Evolutionary conservation across 441 rosid genomes (phyloP).

Genomic region (Isatis lusitanica): DNA sequence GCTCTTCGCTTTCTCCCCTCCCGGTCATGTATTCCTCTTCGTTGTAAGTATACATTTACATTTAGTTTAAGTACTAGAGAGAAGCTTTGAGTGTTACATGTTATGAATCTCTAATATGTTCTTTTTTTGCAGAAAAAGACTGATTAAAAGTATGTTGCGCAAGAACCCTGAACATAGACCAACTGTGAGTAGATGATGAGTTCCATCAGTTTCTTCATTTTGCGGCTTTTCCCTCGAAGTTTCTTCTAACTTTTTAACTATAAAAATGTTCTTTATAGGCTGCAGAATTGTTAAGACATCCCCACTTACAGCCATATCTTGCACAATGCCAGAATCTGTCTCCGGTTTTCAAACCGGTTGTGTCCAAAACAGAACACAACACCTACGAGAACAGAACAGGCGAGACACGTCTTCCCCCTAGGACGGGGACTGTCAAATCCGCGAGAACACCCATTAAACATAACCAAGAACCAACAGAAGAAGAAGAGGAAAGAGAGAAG

Average conservation of each 20-base stretch:
- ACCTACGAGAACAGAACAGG: conserved; percentile 52
- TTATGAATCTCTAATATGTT: neutral
- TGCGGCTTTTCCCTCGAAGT: neutral
- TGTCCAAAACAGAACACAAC: conserved; percentile 60
- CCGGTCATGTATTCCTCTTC: conserved; percentile 85
- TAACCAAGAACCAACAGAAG: conserved; percentile 8
- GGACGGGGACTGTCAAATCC: conserved; percentile 34
- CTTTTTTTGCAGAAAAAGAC: conserved; percentile 67
- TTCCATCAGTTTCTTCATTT: conserved; percentile 3
- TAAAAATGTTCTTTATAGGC: conserved; percentile 49
- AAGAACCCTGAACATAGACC: conserved; percentile 97
- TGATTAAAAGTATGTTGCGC: conserved; percentile 91
- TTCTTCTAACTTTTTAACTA: conserved; percentile 19
- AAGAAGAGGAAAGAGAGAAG: conserved; percentile 46
- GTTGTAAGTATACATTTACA: conserved; percentile 53
- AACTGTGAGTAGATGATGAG: conserved; percentile 54
- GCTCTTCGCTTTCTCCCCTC: conserved; percentile 86
- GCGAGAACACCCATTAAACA: conserved; percentile 36
- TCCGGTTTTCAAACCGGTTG: conserved; percentile 72
- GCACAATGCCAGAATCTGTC: conserved; percentile 66
- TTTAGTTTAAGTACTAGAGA: neutral
- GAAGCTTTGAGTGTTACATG: neutral
- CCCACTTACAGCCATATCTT: conserved; percentile 81
- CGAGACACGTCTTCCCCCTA: conserved; percentile 44
- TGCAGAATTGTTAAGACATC: conserved; percentile 88